Conservation (phyloP, 352 stramenopile genomes). For the Pythium biforme region DNA sequence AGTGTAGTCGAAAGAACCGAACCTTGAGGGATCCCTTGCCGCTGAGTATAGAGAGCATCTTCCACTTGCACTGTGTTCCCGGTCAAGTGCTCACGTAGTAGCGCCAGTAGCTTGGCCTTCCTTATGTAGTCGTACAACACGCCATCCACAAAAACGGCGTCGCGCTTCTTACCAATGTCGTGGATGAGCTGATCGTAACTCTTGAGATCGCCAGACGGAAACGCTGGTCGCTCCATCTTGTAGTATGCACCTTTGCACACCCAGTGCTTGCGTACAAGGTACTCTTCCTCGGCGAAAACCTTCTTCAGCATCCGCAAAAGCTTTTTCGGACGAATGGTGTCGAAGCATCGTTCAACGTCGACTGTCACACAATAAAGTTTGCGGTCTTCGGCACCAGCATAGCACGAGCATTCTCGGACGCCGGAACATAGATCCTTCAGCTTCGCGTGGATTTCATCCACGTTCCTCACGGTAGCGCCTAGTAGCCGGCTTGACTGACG, state of each 20-base stretch:
- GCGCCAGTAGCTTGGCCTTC: constrained; percentile 41
- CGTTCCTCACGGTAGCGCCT: constrained; percentile 56
- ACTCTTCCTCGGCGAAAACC: constrained; percentile 62
- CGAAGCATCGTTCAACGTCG: constrained; percentile 81
- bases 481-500: constrained; percentile 49
- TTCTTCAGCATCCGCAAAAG: constrained; percentile 69
- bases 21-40: constrained; percentile 75
- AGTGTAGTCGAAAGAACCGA: constrained; percentile 79
- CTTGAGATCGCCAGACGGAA: constrained; percentile 48
- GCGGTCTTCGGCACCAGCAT: background rate
- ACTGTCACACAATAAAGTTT: constrained; percentile 61
- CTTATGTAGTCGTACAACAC: constrained; percentile 77
- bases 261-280: constrained; percentile 75
- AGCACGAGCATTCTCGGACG: constrained; percentile 1
- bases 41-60: constrained; percentile 49
- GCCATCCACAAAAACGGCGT: constrained; percentile 64
- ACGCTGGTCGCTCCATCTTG: constrained; percentile 61
- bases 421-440: constrained; percentile 42
- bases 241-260: constrained; percentile 61
- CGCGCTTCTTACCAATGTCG: constrained; percentile 35
- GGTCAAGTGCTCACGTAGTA: constrained; percentile 69
- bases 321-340: constrained; percentile 69
- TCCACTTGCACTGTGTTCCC: constrained; percentile 57
- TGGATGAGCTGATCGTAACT: constrained; percentile 50
- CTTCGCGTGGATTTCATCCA: constrained; percentile 64